Conservation (phyloP, 371 early-diverging fungal genomes). For the Mucor racemosus region DNA sequence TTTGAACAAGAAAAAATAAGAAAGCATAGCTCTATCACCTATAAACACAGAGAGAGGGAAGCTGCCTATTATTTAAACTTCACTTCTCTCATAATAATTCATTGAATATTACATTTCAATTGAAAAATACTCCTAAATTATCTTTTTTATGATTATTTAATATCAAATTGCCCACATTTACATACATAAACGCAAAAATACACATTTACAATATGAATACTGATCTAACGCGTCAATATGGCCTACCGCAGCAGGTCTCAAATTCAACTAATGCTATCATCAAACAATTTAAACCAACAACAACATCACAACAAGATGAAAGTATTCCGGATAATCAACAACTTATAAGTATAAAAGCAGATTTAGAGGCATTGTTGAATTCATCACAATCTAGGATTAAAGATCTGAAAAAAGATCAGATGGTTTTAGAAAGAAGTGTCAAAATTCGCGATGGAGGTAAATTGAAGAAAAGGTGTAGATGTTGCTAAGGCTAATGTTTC, state of each 20-base stretch:
- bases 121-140: conserved; percentile 4
- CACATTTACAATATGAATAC: conserved; percentile 21
- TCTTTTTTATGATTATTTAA: background rate
- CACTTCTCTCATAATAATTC: background rate
- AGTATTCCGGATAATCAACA: conserved; percentile 36
- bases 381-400: conserved; percentile 29
- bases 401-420: conserved; percentile 29
- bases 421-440: background rate
- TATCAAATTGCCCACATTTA: background rate
- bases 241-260: conserved; percentile 25
- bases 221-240: conserved; percentile 36
- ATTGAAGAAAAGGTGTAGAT: background rate
- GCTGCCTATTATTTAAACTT: background rate
- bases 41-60: background rate
- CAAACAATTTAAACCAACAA: conserved; percentile 8
- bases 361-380: conserved; percentile 36
- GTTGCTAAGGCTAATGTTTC: background rate
- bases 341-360: conserved; percentile 37
- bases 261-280: conserved; percentile 11
- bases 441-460: conserved; percentile 16
- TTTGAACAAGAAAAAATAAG: background rate
- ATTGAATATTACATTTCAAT: background rate
- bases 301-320: background rate
- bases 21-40: background rate
- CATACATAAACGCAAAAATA: background rate